Evolutionary conservation across 306 rosid species (phyloP), one percentile per base, ranked within the genome.

Genomic region (Alnus glutinosa): DNA sequence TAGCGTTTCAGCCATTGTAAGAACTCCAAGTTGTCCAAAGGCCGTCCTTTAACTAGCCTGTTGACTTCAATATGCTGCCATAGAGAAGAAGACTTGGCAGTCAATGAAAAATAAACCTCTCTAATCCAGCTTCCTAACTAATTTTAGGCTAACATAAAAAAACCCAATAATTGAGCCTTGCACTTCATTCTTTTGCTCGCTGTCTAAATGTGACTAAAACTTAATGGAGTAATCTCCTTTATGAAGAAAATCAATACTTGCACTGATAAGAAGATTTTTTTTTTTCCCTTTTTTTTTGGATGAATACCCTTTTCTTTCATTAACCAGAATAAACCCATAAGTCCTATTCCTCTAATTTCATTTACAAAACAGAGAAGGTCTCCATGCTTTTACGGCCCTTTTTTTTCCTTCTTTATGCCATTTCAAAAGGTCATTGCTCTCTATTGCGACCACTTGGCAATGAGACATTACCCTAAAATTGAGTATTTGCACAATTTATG

Each of bases 1-100:
- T 91, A 93, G 73, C 92, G 98, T 80, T 95, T 95, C 89, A 95
- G 86, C 98, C 98, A 95, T 82, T 95, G 98, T 68, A 95, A 86
- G 85, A 95, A 91, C 82, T 95, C 98, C 90, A 95, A 85, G 88
- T 95, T 95, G 85, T 95, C 98, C 88, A 95, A 80, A 42, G 98
- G 95, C 69, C 98, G 87, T 76, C 98, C 97, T 82, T 95, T 95
- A 71, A 95, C 98, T 82, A 95, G 98, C 89, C 97, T 89, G 86
- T 89, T 86, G 80, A 95, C 97, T 89, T 95, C 98, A 80, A 95
- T 82, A 88, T 87, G 98, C 98, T 95, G 91, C 64, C 73, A 78
- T 46, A 80, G 12, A 74, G 30, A 47, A 79, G 68, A 52, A 30
- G 55, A 76, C 55, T 70, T 39, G 82, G 70, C 4, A 47, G 52